phyloP scores from a whole-genome alignment of 164 flowering plant genomes.

The Nymphaea thermarum region DNA sequence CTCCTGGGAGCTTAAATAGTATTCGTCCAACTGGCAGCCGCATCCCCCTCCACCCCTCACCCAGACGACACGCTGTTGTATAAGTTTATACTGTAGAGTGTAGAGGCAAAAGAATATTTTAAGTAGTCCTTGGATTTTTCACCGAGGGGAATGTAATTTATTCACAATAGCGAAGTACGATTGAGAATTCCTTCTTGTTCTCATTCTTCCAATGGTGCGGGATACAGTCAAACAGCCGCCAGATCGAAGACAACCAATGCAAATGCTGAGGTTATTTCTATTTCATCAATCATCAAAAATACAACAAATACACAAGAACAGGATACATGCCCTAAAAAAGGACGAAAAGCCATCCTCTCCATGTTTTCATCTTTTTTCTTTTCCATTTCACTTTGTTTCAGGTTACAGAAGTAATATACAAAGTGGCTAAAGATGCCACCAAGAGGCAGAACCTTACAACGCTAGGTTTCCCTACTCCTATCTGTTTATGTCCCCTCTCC shows the following conservation, averaged over 20 bases:
- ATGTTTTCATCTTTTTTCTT: slow-evolving; percentile 6
- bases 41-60: too few relatives aligned
- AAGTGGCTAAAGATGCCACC: slow-evolving; percentile 16
- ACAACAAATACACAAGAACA: slow-evolving; percentile 36
- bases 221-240: not conserved
- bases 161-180: too few relatives aligned
- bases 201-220: too few relatives aligned
- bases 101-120: too few relatives aligned
- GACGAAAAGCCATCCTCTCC: slow-evolving; percentile 2
- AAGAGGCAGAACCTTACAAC: not conserved
- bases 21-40: too few relatives aligned
- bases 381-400: slow-evolving; percentile 17
- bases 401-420: slow-evolving; percentile 55
- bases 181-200: too few relatives aligned
- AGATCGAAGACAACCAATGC: not conserved
- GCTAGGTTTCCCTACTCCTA: slow-evolving; percentile 13
- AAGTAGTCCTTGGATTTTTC: too few relatives aligned
- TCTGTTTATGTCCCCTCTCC: slow-evolving; percentile 66
- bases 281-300: slow-evolving; percentile 15
- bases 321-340: slow-evolving; percentile 30
- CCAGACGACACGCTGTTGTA: too few relatives aligned
- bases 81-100: too few relatives aligned
- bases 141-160: too few relatives aligned
- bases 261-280: not conserved
- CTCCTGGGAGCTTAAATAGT: too few relatives aligned